Percentiles rank a stretch among this genome's conserved stretches.
Evolutionary conservation across 352 stramenopile species (phyloP).

Genomic region (Phytopythium sindhum): DNA sequence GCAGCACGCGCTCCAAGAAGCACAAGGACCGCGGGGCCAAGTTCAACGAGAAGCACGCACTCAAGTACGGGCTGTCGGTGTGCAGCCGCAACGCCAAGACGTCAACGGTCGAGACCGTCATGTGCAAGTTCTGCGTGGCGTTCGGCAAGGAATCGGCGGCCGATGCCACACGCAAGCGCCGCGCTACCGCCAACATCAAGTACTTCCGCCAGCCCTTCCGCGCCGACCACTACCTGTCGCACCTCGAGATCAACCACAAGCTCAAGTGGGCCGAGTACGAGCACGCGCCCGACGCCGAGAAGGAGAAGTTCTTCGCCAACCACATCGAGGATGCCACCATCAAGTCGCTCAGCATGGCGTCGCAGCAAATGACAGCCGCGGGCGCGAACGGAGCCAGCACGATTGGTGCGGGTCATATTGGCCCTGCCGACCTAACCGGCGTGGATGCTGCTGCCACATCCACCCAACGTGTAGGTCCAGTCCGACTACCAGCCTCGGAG

Average conservation of each 20-base stretch:
- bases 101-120: conserved; percentile 52
- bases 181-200: conserved; percentile 68
- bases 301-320: conserved; percentile 48
- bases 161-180: conserved; percentile 53
- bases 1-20: conserved; percentile 33
- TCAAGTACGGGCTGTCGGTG: conserved; percentile 68
- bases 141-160: conserved; percentile 59
- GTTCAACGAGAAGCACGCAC: conserved; percentile 69
- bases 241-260: conserved; percentile 69
- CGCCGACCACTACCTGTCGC: conserved; percentile 63
- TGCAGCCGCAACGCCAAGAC: conserved; percentile 53
- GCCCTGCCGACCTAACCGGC: neutral
- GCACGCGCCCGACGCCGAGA: conserved; percentile 41
- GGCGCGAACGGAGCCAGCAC: conserved; percentile 1
- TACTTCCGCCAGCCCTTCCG: conserved; percentile 69
- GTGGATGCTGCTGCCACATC: neutral
- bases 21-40: conserved; percentile 55
- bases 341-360: conserved; percentile 19
- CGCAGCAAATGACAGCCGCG: conserved; percentile 22
- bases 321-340: conserved; percentile 34
- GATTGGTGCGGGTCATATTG: neutral
- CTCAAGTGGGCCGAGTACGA: conserved; percentile 65
- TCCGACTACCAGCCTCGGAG: conserved; percentile 48
- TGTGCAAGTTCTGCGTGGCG: conserved; percentile 76
- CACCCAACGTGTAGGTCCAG: conserved; percentile 23